Base-by-base conservation (phyloP, 306 rosid species). In the Vachellia collinsii region DNA sequence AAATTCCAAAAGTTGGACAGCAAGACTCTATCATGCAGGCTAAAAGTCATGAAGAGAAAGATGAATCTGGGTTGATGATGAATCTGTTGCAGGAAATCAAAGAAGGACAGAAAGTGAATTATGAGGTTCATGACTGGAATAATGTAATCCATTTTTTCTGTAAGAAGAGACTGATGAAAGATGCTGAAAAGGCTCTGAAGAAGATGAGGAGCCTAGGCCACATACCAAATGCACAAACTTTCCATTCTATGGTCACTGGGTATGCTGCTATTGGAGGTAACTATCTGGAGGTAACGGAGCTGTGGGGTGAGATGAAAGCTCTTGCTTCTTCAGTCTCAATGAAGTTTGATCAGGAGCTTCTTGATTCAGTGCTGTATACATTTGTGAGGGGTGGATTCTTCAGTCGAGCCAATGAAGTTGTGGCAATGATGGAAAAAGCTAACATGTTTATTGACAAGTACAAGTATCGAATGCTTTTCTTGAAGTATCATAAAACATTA, bases 291-390 rank as follows among this genome's bases (percentile, higher is more conserved):
- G 97, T 92, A 70, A 91, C 97, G 19, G 97, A 88, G 80, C 80
- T 94, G 48, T 92, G 97, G 98, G 97, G 97, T 10, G 94, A 94
- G 90, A 94, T 94, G 97, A 94, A 94, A 84, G 69, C 82, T 70
- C 83, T 89, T 74, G 97, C 96, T 86, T 88, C 93, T 61, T 76
- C 92, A 8, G 74, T 86, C 75, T 77, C 92, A 76, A 88, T 92
- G 92, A 92, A 86, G 87, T 94, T 92, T 85, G 98, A 94, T 84
- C 98, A 94, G 74, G 97, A 94, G 77, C 97, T 94, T 75, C 85
- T 94, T 11, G 97, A 94, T 85, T 89, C 97, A n/a, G 89, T 92
- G 66, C 89, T 94, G 48, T 94, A 94, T 86, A 89, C 91, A 11
- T 92, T 94, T 75, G 97, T 92, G 67, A 88, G 97, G 83, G 97